These are phyloP conservation scores for Canariomyces notabilis DNA, from an alignment of 2,329 filamentous ascomycete species.

Conservation along the genomic window DNA sequence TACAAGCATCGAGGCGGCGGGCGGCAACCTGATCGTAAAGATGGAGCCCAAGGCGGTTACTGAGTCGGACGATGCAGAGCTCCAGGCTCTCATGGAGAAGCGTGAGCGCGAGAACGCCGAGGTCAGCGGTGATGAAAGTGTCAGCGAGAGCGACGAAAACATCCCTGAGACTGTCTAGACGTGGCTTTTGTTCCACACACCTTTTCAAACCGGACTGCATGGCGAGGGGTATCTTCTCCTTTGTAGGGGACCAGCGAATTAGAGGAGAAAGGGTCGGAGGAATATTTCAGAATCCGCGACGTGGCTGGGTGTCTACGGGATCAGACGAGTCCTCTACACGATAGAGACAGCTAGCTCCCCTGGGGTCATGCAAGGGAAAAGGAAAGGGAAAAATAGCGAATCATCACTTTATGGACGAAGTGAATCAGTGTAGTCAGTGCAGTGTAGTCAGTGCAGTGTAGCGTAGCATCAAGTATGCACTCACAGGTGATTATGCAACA, in stretches of 20 bases:
- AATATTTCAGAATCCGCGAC: conserved; percentile 1
- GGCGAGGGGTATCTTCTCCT: too few relatives aligned
- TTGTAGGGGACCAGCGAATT: not conserved
- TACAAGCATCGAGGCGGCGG: conserved; percentile 69
- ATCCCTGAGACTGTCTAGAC: conserved; percentile 50
- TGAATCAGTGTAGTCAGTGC: not conserved
- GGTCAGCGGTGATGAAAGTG: conserved; percentile 94
- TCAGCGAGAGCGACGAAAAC: conserved; percentile 92
- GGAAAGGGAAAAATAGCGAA: conserved; percentile 14
- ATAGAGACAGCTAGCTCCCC: conserved; percentile 7
- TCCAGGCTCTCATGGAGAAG: conserved; percentile 99
- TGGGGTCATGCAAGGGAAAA: conserved; percentile 2
- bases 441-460: too few relatives aligned
- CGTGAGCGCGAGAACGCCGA: conserved; percentile 95
- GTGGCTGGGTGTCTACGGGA: conserved; percentile 11
- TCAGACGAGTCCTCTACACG: conserved; percentile 6
- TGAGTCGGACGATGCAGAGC: conserved; percentile 93
- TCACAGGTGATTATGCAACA: conserved; percentile 14
- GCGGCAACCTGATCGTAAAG: conserved; percentile 81
- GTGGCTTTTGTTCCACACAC: not conserved
- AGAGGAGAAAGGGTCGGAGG: not conserved
- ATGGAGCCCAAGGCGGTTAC: conserved; percentile 99
- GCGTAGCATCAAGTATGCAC: too few relatives aligned
- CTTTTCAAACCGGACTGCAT: too few relatives aligned
- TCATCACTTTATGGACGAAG: not conserved